Evolutionary conservation across 768 basidiomycete genomes (phyloP), one percentile per base, ranked within the genome.

Genomic region (Lactarius sanguifluus): DNA sequence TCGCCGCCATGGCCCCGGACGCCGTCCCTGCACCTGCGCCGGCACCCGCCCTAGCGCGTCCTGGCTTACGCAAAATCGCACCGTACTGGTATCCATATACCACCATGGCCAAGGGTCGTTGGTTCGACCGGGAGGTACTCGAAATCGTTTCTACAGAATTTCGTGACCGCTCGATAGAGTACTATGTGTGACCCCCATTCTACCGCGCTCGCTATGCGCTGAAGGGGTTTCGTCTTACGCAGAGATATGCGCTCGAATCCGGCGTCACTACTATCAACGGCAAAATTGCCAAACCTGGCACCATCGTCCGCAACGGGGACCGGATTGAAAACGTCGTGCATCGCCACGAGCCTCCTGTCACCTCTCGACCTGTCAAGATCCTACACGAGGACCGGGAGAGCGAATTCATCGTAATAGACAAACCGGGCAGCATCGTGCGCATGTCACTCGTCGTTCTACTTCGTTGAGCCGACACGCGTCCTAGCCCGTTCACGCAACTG

Each of bases 191-290:
- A 84, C 23, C 23, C 6, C 23, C 23, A 13, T 50, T 41, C 57
- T 62, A 50, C 58, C 58, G 45, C 43, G 23, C 52, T 55, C 16
- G 50, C 32, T 16, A 8, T 28, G 15, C 20, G 36, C 61, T 69
- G 56, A 64, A 6, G 15, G 25, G 3, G 20, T 7, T 3, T 38
- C 25, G 5, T 34, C 12, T 16, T 60, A 62, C 34, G 36, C 64
- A 89, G 87, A 77, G 82, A 70, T 88, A 87, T 69, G 88, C 88
- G 1, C 78, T 97, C n/a, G 87, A 94, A 71, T 91, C 94, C 2
- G 96, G 96, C 2, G 92, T 96, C n/a, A 96, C 94, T 10, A 94
- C 92, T 8, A 84, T 99, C 65, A 98, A 99, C 73, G 95, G 94
- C n/a, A 83, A 86, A 58, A 79, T 87, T n/a, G 94, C 94, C 2